Evolutionary conservation across 2,329 filamentous ascomycete genomes (phyloP).

Genomic region (Colletotrichum tofieldiae): DNA sequence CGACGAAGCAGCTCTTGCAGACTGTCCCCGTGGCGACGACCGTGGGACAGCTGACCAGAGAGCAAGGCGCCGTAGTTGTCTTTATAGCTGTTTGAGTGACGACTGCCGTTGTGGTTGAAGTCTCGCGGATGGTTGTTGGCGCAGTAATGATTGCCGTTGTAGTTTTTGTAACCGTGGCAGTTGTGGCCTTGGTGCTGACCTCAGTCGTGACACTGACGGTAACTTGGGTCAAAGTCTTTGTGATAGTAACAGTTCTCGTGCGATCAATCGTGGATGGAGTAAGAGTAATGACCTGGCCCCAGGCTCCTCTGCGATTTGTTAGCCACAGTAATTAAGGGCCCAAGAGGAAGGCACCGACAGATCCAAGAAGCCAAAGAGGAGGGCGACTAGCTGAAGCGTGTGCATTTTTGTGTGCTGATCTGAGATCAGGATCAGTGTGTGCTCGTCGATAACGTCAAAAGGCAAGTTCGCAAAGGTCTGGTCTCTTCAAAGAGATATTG

Average conservation of each 20-base stretch:
- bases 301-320: not conserved
- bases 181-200: constrained; percentile 8
- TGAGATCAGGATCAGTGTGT: not conserved
- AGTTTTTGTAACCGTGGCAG: constrained; percentile 9
- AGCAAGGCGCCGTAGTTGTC: constrained; percentile 27
- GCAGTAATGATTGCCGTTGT: constrained; percentile 13
- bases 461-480: not conserved
- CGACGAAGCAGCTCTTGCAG: constrained; percentile 53
- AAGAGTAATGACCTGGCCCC: constrained; percentile 29
- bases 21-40: constrained; percentile 50
- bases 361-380: not conserved
- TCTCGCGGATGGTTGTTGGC: constrained; percentile 19
- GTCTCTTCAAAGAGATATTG: not conserved
- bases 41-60: constrained; percentile 50
- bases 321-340: not conserved
- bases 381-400: not conserved
- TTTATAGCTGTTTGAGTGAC: constrained; percentile 11
- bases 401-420: not conserved
- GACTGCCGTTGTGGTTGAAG: constrained; percentile 7
- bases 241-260: constrained; percentile 8
- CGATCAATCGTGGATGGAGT: constrained; percentile 32
- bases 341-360: too few species aligned
- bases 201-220: constrained; percentile 9
- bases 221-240: constrained; percentile 8
- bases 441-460: not conserved